Evolutionary conservation across 345 rosid species (phyloP), one percentile per base, ranked within the genome.

Genomic region (Brassica carinata): DNA sequence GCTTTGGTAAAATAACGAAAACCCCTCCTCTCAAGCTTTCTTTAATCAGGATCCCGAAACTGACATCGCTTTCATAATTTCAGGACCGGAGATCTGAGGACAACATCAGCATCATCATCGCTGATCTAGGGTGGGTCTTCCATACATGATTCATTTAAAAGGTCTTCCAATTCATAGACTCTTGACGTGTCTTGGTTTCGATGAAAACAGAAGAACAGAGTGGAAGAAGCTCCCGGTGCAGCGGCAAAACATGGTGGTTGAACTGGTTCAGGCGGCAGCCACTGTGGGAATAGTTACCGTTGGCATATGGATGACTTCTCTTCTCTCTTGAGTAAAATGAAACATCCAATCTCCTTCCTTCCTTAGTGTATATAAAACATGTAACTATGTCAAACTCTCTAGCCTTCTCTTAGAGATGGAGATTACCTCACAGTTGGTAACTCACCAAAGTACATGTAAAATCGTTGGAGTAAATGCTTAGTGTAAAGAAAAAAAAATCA

Each of bases 271-370:
- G 86, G 98, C 96, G 8, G 77, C 87, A 61, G 93, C 91, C 2
- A 95, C 97, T 2, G 67, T 95, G 7, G 97, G 94, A 33, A 74
- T 89, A 53, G 98, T 93, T 55, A 82, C 89, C 0, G 85, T 89
- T 4, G 98, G 94, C 69, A 86, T 93, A 85, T 95, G 99, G 99
- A 84, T 90, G 87, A 74, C 91, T 40, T 88, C 91, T 74, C 81
- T 71, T 81, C 87, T 92, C 29, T 83, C 84, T 64, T 76, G 81
- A 79, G 19, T 86, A 17, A 51, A 40, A 57, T 18, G 72, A 33
- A 51, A 34, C 51, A 51, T 70, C 74, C 57, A 23, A 9, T 79
- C 36, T 79, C 58, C 10, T 36, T n/a, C n/a, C n/a, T n/a, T 72
- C 34, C 30, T 67, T 80, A 64, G 70, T 79, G 74, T 67, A 77